Conservation (phyloP, 2,329 filamentous ascomycete species). For the Helotiales sp. region DNA sequence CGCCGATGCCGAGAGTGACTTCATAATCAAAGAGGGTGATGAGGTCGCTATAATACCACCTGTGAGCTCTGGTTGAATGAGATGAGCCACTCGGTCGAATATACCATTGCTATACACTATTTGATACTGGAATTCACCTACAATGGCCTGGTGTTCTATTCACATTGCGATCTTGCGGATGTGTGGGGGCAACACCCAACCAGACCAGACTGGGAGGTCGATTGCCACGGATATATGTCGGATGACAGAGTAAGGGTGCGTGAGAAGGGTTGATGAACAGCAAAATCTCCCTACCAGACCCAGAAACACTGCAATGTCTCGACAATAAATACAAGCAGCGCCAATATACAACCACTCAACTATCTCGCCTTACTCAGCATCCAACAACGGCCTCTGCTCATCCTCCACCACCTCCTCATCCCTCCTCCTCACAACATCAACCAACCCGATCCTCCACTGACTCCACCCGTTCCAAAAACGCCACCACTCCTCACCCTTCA, state of each 20-base stretch:
- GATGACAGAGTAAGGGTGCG: background rate
- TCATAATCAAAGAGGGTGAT: conserved; percentile 71
- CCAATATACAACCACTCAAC: background rate
- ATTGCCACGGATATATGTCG: no score
- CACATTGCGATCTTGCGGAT: no score
- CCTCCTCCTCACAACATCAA: conserved; percentile 20
- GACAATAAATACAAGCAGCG: background rate
- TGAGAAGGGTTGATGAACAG: background rate
- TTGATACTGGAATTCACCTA: background rate
- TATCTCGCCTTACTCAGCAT: background rate
- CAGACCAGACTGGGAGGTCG: no score
- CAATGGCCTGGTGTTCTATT: background rate
- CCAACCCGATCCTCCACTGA: conserved; percentile 24
- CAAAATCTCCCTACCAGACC: background rate
- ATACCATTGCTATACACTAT: background rate
- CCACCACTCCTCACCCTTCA: conserved; percentile 39
- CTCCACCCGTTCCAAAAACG: conserved; percentile 38
- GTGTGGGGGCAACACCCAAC: no score
- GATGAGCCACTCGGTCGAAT: background rate
- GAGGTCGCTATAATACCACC: conserved; percentile 89
- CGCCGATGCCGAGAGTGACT: conserved; percentile 46
- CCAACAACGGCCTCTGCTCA: conserved; percentile 18
- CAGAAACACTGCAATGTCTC: background rate
- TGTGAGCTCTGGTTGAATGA: conserved; percentile 76
- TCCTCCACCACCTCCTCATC: conserved; percentile 9